phyloP scores from a whole-genome alignment of 148 eudicot genomes.

The Cornus kousa region DNA sequence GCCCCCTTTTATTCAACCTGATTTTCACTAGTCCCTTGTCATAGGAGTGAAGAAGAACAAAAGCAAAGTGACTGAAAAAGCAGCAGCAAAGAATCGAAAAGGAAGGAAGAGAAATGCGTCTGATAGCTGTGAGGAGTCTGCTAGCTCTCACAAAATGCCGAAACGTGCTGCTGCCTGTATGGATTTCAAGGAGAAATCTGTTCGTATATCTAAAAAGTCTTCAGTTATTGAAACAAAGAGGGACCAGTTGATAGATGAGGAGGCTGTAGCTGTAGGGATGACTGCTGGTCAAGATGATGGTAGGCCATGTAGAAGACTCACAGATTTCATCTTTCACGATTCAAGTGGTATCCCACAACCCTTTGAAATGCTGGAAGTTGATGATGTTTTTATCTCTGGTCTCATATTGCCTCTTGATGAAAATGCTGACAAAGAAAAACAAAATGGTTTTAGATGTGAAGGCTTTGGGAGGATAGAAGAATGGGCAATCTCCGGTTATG shows the following conservation, averaged over 20 bases:
- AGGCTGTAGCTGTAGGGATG: constrained; percentile 64
- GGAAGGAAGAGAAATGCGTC: constrained; percentile 16
- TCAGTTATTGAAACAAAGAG: constrained; percentile 50
- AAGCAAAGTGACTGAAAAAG: background rate
- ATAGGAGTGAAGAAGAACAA: background rate
- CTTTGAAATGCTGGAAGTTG: constrained; percentile 79
- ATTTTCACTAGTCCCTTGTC: background rate
- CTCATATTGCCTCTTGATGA: constrained; percentile 74
- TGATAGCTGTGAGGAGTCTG: constrained; percentile 17
- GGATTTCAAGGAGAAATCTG: constrained; percentile 67
- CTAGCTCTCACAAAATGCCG: constrained; percentile 71
- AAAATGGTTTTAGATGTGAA: constrained; percentile 70
- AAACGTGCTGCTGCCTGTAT: constrained; percentile 87
- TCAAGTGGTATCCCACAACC: constrained; percentile 73
- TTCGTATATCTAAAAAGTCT: constrained; percentile 49
- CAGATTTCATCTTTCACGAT: constrained; percentile 81
- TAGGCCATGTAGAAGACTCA: constrained; percentile 68
- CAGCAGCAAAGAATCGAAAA: constrained; percentile 6
- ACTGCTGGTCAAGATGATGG: constrained; percentile 69
- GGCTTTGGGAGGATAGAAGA: constrained; percentile 93
- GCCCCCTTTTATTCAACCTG: background rate
- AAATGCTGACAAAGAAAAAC: constrained; percentile 51
- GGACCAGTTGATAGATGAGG: constrained; percentile 58
- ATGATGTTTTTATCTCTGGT: constrained; percentile 77
- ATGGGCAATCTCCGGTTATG: constrained; percentile 96